Conservation (phyloP, 345 rosid genomes). For the Eutrema yunnanense region DNA sequence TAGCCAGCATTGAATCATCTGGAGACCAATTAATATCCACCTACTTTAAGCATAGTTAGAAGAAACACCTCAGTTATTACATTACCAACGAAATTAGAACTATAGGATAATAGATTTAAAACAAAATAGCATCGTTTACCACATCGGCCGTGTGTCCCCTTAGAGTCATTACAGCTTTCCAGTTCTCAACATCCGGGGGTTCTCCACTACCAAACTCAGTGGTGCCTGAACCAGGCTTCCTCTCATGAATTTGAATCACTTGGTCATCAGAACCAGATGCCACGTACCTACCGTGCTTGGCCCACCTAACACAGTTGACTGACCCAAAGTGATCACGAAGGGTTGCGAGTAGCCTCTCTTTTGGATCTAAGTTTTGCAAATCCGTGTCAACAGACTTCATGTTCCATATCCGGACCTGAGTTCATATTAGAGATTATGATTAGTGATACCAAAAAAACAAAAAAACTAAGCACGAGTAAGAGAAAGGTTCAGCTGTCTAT, state of each 20-base stretch:
- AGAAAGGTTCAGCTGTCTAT: not conserved
- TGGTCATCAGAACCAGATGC: slow-evolving; percentile 99
- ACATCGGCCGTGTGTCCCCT: slow-evolving; percentile 99
- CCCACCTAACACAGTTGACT: slow-evolving; percentile 99
- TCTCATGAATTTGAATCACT: slow-evolving; percentile 83
- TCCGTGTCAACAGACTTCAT: slow-evolving; percentile 71
- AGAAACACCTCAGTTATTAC: slow-evolving; percentile 40
- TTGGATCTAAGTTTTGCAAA: slow-evolving; percentile 48
- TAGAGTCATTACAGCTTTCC: slow-evolving; percentile 96
- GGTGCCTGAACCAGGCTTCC: slow-evolving; percentile 95
- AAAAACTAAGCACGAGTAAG: not conserved
- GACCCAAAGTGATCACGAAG: slow-evolving; percentile 98
- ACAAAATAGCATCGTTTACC: slow-evolving; percentile 42
- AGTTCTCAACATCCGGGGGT: slow-evolving; percentile 96
- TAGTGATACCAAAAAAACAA: not conserved
- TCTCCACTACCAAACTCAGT: slow-evolving; percentile 99
- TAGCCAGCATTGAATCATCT: slow-evolving; percentile 90
- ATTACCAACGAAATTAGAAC: slow-evolving; percentile 5
- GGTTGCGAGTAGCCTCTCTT: slow-evolving; percentile 85
- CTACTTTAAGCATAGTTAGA: slow-evolving; percentile 70
- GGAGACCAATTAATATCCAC: slow-evolving; percentile 99
- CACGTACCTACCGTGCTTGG: slow-evolving; percentile 80
- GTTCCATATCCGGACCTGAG: slow-evolving; percentile 95
- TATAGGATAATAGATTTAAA: not conserved
- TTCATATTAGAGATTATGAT: not conserved